These are phyloP conservation scores for Trichoderma simmonsii DNA, from an alignment of 2,329 filamentous ascomycete genomes.

Conservation along the genomic window DNA sequence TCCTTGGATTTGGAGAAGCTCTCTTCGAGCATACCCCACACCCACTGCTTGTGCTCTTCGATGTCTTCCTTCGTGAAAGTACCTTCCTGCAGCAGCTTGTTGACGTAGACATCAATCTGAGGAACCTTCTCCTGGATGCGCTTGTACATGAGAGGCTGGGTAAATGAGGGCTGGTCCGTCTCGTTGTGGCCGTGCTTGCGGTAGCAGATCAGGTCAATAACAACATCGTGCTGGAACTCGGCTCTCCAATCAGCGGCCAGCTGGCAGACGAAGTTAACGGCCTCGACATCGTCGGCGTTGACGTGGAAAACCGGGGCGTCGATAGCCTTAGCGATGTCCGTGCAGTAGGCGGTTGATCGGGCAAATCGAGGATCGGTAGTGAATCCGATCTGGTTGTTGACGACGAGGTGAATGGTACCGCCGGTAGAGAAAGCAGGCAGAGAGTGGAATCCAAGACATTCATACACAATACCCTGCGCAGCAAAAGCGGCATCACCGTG, in stretches of 20 bases:
- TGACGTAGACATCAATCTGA: constrained; percentile 85
- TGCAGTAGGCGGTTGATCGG: constrained; percentile 97
- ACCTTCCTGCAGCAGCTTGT: constrained; percentile 86
- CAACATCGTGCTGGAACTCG: constrained; percentile 97
- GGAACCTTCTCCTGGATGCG: constrained; percentile 80
- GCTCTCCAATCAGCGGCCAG: constrained; percentile 96
- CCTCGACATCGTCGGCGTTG: constrained; percentile 97
- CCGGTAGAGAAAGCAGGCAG: constrained; percentile 95
- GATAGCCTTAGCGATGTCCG: constrained; percentile 97
- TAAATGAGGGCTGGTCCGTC: constrained; percentile 98
- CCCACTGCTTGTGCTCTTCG: constrained; percentile 99
- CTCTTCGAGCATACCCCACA: constrained; percentile 98
- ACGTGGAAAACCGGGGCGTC: constrained; percentile 99
- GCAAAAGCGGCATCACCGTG: constrained; percentile 98
- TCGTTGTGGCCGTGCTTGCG: constrained; percentile 99
- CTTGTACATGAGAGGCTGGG: constrained; percentile 99
- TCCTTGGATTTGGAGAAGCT: constrained; percentile 97
- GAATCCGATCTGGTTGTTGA: constrained; percentile 99
- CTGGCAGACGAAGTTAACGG: constrained; percentile 97
- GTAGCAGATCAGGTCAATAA: constrained; percentile 98
- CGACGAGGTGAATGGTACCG: constrained; percentile 92
- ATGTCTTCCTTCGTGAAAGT: constrained; percentile 97
- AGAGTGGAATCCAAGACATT: constrained; percentile 96
- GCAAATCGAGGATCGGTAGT: constrained; percentile 97
- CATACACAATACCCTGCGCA: constrained; percentile 95